Conservation (phyloP, 169 alveolate genomes). For the Plasmodium gaboni region DNA sequence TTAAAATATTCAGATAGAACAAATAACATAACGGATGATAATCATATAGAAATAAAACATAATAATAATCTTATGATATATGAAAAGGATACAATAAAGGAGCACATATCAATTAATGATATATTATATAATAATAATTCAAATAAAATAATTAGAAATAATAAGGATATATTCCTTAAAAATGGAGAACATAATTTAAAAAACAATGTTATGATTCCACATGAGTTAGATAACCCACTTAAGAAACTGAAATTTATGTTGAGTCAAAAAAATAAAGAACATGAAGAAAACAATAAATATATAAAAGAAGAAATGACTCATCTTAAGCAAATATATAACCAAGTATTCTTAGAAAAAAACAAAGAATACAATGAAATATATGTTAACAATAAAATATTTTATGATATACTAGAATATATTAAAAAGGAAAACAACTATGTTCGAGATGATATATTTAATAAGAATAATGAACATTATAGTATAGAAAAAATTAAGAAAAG, state of each 20-base stretch:
- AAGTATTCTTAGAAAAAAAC: neutral
- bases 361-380: neutral
- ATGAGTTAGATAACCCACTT: neutral
- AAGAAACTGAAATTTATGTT: slow-evolving; percentile 22
- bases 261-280: slow-evolving; percentile 16
- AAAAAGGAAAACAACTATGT: neutral
- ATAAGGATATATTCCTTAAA: too few relatives aligned
- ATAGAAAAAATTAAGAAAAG: slow-evolving; percentile 17
- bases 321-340: neutral
- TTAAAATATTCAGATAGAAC: too few relatives aligned
- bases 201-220: neutral
- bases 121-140: too few relatives aligned
- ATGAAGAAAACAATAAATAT: slow-evolving; percentile 21
- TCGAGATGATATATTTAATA: neutral
- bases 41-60: too few relatives aligned
- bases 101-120: too few relatives aligned
- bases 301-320: slow-evolving; percentile 12
- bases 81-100: too few relatives aligned
- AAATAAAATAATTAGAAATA: too few relatives aligned
- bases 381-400: slow-evolving; percentile 8
- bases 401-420: slow-evolving; percentile 14
- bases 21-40: too few relatives aligned
- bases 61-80: too few relatives aligned
- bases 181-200: too few relatives aligned
- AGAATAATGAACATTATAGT: neutral